Conservation (phyloP, 805 yeast genomes). For the Candida taoyuanica region DNA sequence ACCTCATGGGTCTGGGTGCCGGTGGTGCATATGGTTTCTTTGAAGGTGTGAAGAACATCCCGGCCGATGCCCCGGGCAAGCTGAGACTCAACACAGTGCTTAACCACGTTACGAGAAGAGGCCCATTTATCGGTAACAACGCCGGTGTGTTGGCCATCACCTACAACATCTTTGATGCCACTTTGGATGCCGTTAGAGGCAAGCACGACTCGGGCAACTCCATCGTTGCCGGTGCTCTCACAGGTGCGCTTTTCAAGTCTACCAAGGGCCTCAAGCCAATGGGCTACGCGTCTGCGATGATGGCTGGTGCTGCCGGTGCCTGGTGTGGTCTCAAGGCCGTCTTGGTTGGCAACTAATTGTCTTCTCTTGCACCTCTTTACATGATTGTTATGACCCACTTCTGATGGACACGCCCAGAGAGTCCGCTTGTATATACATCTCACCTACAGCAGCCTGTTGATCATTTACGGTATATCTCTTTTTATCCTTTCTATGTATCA, state of each 20-base stretch:
- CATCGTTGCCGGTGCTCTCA: conserved; percentile 79
- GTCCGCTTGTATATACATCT: conserved; percentile 1
- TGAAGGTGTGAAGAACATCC: conserved; percentile 79
- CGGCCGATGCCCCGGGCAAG: conserved; percentile 70
- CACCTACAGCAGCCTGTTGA: no score
- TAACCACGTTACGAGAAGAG: conserved; percentile 90
- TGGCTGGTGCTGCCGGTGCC: conserved; percentile 85
- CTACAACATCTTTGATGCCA: conserved; percentile 79
- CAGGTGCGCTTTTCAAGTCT: conserved; percentile 89
- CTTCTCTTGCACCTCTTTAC: not conserved
- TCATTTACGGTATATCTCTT: no score
- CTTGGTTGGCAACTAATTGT: conserved; percentile 13
- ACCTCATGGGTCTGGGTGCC: conserved; percentile 75
- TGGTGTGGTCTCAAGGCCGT: conserved; percentile 80
- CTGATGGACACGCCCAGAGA: not conserved
- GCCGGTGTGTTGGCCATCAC: conserved; percentile 91
- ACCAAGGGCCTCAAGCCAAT: conserved; percentile 82
- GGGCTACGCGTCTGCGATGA: conserved; percentile 79
- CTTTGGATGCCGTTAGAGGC: conserved; percentile 78
- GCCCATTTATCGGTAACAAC: conserved; percentile 92
- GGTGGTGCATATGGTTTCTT: conserved; percentile 89
- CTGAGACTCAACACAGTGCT: conserved; percentile 84
- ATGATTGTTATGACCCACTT: conserved; percentile 11
- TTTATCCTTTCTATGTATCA: conserved; percentile 4
- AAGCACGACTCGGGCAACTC: conserved; percentile 85